A percentile compares a stretch with the other conserved stretches of the same genome.
These are phyloP conservation scores for Pythium scleroteichum DNA, from an alignment of 352 stramenopile species.

Conservation along the genomic window DNA sequence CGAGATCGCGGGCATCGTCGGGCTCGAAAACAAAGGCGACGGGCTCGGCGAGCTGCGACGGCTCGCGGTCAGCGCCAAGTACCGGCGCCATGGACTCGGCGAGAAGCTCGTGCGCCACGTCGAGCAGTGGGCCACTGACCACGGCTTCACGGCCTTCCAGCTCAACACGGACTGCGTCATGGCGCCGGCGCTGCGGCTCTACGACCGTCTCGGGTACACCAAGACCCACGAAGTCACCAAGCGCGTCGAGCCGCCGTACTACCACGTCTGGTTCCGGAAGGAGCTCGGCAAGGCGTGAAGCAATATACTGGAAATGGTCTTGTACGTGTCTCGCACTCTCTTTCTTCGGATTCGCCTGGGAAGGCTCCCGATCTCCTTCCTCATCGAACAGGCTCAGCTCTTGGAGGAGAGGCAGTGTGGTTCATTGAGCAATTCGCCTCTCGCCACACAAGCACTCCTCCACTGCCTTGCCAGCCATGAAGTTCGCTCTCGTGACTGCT, in stretches of 20 bases:
- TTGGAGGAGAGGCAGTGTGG: no score
- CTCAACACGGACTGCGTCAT: slow-evolving; percentile 39
- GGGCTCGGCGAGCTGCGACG: slow-evolving; percentile 34
- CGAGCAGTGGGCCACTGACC: slow-evolving; percentile 1
- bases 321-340: no score
- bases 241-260: not conserved
- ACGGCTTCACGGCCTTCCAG: slow-evolving; percentile 25
- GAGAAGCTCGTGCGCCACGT: slow-evolving; percentile 34
- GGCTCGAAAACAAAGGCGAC: slow-evolving; percentile 26
- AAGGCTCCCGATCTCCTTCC: no score
- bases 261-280: slow-evolving; percentile 21
- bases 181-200: slow-evolving; percentile 27
- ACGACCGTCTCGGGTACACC: slow-evolving; percentile 17
- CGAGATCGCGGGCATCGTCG: slow-evolving; percentile 33
- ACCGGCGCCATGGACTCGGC: slow-evolving; percentile 40
- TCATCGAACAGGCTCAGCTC: no score
- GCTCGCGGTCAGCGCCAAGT: slow-evolving; percentile 39
- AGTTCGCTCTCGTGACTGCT: slow-evolving; percentile 12
- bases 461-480: slow-evolving; percentile 12
- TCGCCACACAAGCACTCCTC: not conserved
- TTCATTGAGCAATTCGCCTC: slow-evolving; percentile 1
- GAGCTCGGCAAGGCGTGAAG: not conserved
- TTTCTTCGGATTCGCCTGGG: no score
- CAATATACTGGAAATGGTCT: no score
- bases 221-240: slow-evolving; percentile 3